Evolutionary conservation across 352 stramenopile genomes (phyloP), one percentile per base, ranked within the genome.

Genomic region (Pythium insidiosum): DNA sequence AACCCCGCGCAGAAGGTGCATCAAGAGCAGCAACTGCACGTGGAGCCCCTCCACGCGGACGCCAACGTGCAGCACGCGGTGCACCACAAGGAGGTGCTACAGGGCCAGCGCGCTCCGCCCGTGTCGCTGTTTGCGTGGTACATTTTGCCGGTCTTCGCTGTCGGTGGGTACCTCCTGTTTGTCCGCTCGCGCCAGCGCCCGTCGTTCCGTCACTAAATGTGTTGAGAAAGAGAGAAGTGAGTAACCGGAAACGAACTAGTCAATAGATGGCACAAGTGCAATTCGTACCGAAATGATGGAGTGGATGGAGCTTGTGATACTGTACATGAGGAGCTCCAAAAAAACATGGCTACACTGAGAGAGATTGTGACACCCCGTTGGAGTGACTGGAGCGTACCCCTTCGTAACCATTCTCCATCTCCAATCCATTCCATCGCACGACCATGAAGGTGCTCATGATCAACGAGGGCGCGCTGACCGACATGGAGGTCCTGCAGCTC

Each of bases 361-460:
- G n/a, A n/a, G n/a, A n/a, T n/a, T n/a, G n/a, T n/a, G n/a, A n/a
- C n/a, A n/a, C n/a, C n/a, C n/a, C n/a, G n/a, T n/a, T n/a, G n/a
- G n/a, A n/a, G n/a, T n/a, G n/a, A 12, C 96, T 95, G 35, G 92
- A 86, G 43, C 77, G 81, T 30, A 73, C 61, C 43, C 90, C 60
- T 22, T 90, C 80, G 25, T 77, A 77, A 25, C 80, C 80, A 31
- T 77, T 40, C 25, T n/a, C n/a, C n/a, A n/a, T n/a, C n/a, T n/a
- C n/a, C n/a, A n/a, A n/a, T n/a, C n/a, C n/a, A n/a, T n/a, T n/a
- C n/a, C n/a, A n/a, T n/a, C 34, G 11, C 13, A 43, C 16, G 20
- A 68, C 10, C 18, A 91, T 92, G 80, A 92, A 88, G 68, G 80
- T 92, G 61, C 47, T 92, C 58, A 58, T 82, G 55, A 77, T 81